A percentile compares a stretch with the other conserved stretches of the same genome.
Evolutionary conservation across 192 early-diverging fungal genomes (phyloP).

Genomic region (Chytriomyces sp.): DNA sequence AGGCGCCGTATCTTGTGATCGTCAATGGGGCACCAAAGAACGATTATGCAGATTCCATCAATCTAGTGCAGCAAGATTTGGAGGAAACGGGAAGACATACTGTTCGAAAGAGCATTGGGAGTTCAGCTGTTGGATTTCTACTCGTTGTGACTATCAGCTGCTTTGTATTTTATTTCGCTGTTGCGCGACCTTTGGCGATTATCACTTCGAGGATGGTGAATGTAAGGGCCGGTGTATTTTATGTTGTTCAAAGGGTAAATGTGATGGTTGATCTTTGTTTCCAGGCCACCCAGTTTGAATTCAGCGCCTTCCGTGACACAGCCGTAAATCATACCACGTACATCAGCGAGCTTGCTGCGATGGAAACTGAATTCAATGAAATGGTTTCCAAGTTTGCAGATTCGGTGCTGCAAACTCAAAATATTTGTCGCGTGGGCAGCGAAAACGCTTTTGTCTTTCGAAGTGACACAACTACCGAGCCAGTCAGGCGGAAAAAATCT

Average conservation of each 20-base stretch:
- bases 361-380: background rate
- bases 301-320: background rate
- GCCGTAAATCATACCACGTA: background rate
- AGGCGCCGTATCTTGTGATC: background rate
- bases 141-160: background rate
- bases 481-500: too few species aligned
- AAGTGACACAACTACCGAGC: background rate
- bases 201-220: conserved; percentile 9
- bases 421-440: background rate
- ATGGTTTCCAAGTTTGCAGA: background rate
- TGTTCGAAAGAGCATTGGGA: background rate
- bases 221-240: too few species aligned
- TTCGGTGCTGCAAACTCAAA: background rate
- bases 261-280: too few species aligned
- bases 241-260: too few species aligned
- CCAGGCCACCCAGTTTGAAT: background rate
- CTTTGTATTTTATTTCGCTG: background rate
- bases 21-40: conserved; percentile 8
- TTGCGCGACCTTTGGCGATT: background rate
- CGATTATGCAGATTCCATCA: conserved; percentile 1
- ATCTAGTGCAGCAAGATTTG: background rate
- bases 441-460: background rate
- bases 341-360: background rate
- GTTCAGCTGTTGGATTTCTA: background rate
- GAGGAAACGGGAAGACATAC: background rate